Base-by-base conservation (phyloP, 441 rosid genomes). In the Gossypium gossypioides region DNA sequence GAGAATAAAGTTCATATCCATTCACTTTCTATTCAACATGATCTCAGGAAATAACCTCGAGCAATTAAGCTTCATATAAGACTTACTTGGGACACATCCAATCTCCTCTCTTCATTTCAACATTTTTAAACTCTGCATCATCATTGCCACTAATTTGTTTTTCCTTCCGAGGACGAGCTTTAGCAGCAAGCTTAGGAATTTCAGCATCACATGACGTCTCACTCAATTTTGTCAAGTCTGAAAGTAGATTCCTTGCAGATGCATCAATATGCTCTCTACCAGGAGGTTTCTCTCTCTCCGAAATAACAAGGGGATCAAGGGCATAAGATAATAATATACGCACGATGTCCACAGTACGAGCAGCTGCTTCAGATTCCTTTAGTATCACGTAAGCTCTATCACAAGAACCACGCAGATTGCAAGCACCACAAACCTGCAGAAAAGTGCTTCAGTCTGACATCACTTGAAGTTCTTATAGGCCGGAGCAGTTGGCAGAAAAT, bases 301-400 rank as follows among this genome's bases (percentile, higher is more conserved):
- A 80, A 70, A 82, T 59, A 70, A 89, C 87, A 77, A 83, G 80
- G 0, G 97, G 85, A 81, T 94, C 97, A 72, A 92, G 81, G 7
- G 97, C 94, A 77, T 87, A 83, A 68, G 74, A 80, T 81, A 94
- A 60, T 1, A 94, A 74, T 37, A 90, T 68, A 22, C 97, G 90
- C 80, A 92, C 86, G 29, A 94, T 84, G 78, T 94, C 99, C 63
- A 92, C 86, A 0, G 99, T 94, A 0, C 97, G 88, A 51, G 97
- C 91, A 77, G 81, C 84, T 66, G 82, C 83, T 80, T 90, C 99
- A 24, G 86, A 54, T 9, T 82, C 88, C 76, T 92, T 88, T 1
- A 89, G 78, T 48, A 85, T 77, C 78, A 89, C 87, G 65, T 90
- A 89, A 69, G 99, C 99, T 78, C 89, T 89, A 76, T 92, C 97